Conservation (phyloP, 2,329 filamentous ascomycete species). For the Nigrograna mackinnonii region DNA sequence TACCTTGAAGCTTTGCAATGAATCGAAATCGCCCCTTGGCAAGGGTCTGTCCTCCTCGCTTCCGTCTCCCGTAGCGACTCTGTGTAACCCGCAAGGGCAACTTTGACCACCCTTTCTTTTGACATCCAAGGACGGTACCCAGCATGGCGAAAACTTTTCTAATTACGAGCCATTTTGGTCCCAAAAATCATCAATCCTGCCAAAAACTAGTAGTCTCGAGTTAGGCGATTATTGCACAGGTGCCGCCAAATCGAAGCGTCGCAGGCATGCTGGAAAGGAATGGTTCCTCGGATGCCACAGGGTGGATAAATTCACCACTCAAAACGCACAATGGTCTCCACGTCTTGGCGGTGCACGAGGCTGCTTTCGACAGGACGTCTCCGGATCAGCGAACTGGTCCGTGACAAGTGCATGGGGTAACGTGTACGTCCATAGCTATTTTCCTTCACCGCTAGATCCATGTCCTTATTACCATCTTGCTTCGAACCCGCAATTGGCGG, state of each 20-base stretch:
- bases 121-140: slow-evolving; percentile 6
- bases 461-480: not conserved
- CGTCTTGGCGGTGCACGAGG: slow-evolving; percentile 14
- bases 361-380: too few relatives aligned
- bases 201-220: too few relatives aligned
- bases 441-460: not conserved
- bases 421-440: not conserved
- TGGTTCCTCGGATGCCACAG: slow-evolving; percentile 7
- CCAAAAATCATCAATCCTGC: too few relatives aligned
- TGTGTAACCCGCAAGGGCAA: slow-evolving; percentile 12
- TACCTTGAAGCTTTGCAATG: too few relatives aligned
- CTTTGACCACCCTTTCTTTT: slow-evolving; percentile 22
- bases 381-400: not conserved
- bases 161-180: too few relatives aligned
- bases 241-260: too few relatives aligned
- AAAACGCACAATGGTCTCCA: slow-evolving; percentile 10
- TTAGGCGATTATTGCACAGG: too few relatives aligned
- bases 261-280: too few relatives aligned
- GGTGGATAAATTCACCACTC: slow-evolving; percentile 17
- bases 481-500: not conserved
- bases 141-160: too few relatives aligned
- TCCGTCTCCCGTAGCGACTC: slow-evolving; percentile 2
- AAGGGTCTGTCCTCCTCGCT: slow-evolving; percentile 8
- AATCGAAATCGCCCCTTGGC: too few relatives aligned
- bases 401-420: not conserved